phyloP scores from a whole-genome alignment of 148 eudicot genomes.

The Drosera capensis region DNA sequence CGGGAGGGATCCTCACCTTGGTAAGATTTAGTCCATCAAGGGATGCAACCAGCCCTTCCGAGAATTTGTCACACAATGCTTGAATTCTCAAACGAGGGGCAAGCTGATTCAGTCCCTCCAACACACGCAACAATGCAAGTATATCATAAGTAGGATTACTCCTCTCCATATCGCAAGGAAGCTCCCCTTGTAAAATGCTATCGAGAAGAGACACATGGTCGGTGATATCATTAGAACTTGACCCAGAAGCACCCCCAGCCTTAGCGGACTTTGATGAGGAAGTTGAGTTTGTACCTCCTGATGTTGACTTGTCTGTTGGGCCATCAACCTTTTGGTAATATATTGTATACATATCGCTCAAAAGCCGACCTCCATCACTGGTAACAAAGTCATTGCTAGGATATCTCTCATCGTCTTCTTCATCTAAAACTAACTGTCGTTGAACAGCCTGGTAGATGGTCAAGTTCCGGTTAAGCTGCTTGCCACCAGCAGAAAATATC shows the following conservation, averaged over 20 bases:
- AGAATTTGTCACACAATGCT: conserved; percentile 41
- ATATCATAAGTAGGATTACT: conserved; percentile 72
- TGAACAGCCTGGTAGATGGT: conserved; percentile 95
- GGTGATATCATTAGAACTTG: conserved; percentile 19
- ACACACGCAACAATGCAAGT: conserved; percentile 61
- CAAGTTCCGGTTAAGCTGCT: conserved; percentile 63
- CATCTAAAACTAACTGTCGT: conserved; percentile 68
- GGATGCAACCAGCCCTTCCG: conserved; percentile 55
- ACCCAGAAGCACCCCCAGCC: conserved; percentile 27
- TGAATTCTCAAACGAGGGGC: conserved; percentile 77
- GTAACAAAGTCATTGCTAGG: conserved; percentile 44
- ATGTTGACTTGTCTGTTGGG: conserved; percentile 35
- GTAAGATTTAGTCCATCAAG: conserved; percentile 38
- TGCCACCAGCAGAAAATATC: conserved; percentile 74
- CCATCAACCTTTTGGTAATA: conserved; percentile 64
- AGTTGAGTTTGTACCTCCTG: conserved; percentile 25
- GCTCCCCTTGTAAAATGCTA: conserved; percentile 83
- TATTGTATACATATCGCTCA: conserved; percentile 77
- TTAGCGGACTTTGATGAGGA: conserved; percentile 35
- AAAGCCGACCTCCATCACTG: conserved; percentile 76
- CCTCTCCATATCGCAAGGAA: conserved; percentile 87
- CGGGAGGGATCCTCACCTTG: conserved; percentile 42
- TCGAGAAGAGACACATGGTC: conserved; percentile 53
- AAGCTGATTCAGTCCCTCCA: conserved; percentile 94
- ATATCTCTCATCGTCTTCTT: conserved; percentile 71